A percentile compares a stretch with the other conserved stretches of the same genome.
Conservation (phyloP, 2,329 filamentous ascomycete genomes). For the Diaporthe longicolla region DNA sequence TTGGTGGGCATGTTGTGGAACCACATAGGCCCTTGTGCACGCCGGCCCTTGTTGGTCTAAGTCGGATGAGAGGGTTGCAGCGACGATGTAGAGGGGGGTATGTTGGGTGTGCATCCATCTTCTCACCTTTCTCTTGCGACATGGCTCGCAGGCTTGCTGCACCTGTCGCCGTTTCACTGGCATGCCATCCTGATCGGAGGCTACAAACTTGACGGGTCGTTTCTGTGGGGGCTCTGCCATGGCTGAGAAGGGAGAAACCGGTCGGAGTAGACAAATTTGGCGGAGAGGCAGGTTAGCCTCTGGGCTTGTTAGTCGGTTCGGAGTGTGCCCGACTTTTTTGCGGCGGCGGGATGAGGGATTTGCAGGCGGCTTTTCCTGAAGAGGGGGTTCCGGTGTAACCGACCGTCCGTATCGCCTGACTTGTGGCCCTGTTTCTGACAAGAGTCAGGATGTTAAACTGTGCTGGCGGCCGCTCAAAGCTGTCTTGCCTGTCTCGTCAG, state of each 20-base stretch:
- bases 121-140: conserved; percentile 68
- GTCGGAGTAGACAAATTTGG: conserved; percentile 23
- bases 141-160: conserved; percentile 68
- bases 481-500: background rate
- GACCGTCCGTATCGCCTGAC: background rate
- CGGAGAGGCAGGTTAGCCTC: conserved; percentile 3
- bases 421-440: conserved; percentile 2
- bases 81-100: background rate
- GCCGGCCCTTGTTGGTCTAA: conserved; percentile 40
- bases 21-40: background rate
- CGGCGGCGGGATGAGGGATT: conserved; percentile 8
- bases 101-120: background rate
- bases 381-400: conserved; percentile 2
- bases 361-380: conserved; percentile 21
- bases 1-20: background rate
- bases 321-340: conserved; percentile 13
- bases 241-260: conserved; percentile 18
- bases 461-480: background rate
- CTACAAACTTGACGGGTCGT: conserved; percentile 67
- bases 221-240: conserved; percentile 36
- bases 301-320: conserved; percentile 8
- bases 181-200: conserved; percentile 66
- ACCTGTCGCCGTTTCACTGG: conserved; percentile 73
- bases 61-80: background rate
- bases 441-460: background rate